Conservation (phyloP, 1,284 basidiomycete species). For the Fomitopsis pinicola region DNA sequence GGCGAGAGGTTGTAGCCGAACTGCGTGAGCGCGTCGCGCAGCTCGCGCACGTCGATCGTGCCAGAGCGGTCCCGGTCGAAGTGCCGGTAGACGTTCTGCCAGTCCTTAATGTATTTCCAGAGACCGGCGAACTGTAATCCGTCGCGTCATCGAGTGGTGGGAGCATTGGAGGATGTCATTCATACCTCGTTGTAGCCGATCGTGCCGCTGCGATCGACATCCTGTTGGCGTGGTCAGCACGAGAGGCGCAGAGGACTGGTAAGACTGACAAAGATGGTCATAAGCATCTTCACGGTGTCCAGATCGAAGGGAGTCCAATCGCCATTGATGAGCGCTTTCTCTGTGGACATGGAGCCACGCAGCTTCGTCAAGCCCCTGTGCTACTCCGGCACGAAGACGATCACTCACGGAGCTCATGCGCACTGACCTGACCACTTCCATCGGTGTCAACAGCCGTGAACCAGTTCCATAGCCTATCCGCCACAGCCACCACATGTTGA, state of each 20-base stretch:
- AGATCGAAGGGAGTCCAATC: constrained; percentile 79
- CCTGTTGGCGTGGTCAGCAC: constrained; percentile 31
- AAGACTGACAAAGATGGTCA: constrained; percentile 69
- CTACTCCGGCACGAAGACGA: not conserved
- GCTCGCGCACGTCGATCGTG: constrained; percentile 63
- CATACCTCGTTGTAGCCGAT: constrained; percentile 72
- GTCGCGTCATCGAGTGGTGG: not conserved
- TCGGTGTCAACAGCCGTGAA: constrained; percentile 69
- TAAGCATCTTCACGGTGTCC: constrained; percentile 79
- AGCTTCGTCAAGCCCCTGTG: not conserved
- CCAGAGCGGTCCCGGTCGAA: constrained; percentile 77
- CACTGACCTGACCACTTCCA: constrained; percentile 62
- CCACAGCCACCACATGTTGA: not conserved
- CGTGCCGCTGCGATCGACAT: constrained; percentile 67
- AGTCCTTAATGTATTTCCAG: constrained; percentile 83
- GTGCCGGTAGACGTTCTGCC: constrained; percentile 77
- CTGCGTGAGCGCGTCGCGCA: constrained; percentile 59
- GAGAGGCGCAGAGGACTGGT: not conserved
- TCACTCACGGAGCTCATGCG: constrained; percentile 60
- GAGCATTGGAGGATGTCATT: not conserved
- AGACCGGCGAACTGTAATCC: constrained; percentile 59
- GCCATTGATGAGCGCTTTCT: constrained; percentile 73
- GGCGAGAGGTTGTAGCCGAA: constrained; percentile 74
- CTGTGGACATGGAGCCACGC: constrained; percentile 32
- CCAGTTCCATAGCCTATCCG: constrained; percentile 65